phyloP scores from a whole-genome alignment of 768 basidiomycete genomes.

The Collybia nuda region DNA sequence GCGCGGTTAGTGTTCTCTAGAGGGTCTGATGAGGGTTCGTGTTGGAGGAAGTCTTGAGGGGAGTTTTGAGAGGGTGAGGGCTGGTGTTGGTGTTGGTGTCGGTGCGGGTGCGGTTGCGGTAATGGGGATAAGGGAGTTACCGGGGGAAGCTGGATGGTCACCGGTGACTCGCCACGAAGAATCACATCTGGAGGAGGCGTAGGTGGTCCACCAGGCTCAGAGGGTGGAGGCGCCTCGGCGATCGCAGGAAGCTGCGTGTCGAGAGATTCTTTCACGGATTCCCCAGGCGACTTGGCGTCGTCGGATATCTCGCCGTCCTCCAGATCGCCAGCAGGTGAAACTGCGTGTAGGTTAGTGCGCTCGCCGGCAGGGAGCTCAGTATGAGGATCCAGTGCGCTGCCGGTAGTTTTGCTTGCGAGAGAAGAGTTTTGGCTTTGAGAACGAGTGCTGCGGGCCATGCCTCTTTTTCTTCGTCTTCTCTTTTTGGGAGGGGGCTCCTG shows the following conservation, averaged over 20 bases:
- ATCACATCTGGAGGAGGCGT: no score
- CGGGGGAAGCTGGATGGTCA: no score
- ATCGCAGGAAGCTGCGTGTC: no score
- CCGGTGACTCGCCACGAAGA: no score
- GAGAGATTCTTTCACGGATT: background rate
- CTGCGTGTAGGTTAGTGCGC: background rate
- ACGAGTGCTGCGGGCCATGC: background rate
- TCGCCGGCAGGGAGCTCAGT: background rate
- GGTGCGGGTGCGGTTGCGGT: no score
- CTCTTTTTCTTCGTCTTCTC: no score
- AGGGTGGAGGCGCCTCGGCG: no score
- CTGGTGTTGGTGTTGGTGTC: no score
- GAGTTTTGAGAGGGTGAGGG: no score
- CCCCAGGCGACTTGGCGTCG: slow-evolving; percentile 6
- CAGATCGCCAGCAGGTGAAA: slow-evolving; percentile 9
- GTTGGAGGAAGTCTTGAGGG: background rate
- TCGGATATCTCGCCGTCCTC: slow-evolving; percentile 20
- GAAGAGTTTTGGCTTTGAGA: background rate
- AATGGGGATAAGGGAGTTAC: no score
- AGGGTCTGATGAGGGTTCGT: background rate
- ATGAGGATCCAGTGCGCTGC: background rate
- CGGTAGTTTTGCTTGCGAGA: background rate
- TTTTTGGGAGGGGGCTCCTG: background rate
- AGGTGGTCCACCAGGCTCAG: no score
- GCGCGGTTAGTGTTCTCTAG: background rate